Percentiles rank a stretch among this genome's conserved stretches.
These are phyloP conservation scores for Anaeromyces robustus DNA, from an alignment of 192 early-diverging fungal genomes.

Conservation along the genomic window DNA sequence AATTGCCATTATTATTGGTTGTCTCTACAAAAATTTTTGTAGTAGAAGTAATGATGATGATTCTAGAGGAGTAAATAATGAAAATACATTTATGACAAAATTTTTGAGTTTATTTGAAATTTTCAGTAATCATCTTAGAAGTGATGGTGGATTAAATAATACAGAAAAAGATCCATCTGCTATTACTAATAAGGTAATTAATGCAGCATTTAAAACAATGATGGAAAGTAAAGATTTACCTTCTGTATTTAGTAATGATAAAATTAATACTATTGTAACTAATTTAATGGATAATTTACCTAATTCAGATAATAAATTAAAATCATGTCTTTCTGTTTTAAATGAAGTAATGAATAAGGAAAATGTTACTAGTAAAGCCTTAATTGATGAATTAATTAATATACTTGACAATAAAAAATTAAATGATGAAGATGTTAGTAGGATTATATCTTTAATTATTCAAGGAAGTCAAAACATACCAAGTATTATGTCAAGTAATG, in stretches of 20 bases:
- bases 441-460: neutral
- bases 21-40: neutral
- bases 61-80: neutral
- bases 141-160: neutral
- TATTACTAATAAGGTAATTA: neutral
- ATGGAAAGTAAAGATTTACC: neutral
- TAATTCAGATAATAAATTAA: neutral
- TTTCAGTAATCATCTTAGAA: neutral
- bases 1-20: neutral
- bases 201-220: neutral
- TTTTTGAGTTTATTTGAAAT: neutral
- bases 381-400: neutral
- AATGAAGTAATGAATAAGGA: neutral
- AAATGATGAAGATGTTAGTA: neutral
- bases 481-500: too few species aligned
- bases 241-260: neutral
- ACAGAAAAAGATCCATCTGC: neutral
- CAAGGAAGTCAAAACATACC: neutral
- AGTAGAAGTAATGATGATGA: neutral
- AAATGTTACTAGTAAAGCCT: neutral
- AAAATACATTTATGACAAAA: neutral
- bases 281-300: neutral
- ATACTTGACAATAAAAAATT: neutral
- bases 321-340: neutral
- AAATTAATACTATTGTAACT: neutral